phyloP scores from a whole-genome alignment of 257 asterid species.

The Solanum appendiculatum region DNA sequence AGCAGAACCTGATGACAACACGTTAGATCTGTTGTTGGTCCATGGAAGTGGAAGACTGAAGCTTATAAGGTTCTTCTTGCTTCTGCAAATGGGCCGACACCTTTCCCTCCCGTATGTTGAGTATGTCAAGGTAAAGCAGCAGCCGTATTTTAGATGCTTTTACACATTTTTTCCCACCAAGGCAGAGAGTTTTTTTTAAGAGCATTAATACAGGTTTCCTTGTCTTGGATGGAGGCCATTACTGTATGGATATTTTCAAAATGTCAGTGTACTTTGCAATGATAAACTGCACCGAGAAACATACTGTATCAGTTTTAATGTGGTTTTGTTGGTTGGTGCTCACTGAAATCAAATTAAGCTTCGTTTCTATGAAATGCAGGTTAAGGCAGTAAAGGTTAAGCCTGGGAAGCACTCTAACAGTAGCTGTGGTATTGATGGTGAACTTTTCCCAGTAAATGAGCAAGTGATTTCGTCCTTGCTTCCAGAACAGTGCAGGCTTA shows the following conservation, averaged over 20 bases:
- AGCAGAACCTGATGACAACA: slow-evolving; percentile 88
- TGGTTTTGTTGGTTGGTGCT: neutral
- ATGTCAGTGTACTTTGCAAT: neutral
- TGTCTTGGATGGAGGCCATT: neutral
- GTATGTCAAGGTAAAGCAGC: slow-evolving; percentile 67
- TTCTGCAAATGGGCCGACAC: slow-evolving; percentile 77
- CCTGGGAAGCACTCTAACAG: slow-evolving; percentile 80
- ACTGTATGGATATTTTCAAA: neutral
- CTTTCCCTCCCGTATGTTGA: slow-evolving; percentile 85
- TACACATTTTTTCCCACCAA: neutral
- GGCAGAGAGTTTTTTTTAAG: neutral
- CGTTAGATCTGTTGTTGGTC: slow-evolving; percentile 74
- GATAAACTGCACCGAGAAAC: neutral
- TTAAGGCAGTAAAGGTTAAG: slow-evolving; percentile 78
- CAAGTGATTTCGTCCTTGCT: slow-evolving; percentile 72
- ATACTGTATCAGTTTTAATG: neutral
- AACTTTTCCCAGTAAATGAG: slow-evolving; percentile 80
- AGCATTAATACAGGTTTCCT: neutral
- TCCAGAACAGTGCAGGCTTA: slow-evolving; percentile 94
- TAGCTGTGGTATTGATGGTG: slow-evolving; percentile 97
- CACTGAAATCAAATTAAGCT: neutral
- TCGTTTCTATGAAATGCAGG: slow-evolving; percentile 42
- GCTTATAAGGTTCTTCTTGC: slow-evolving; percentile 76
- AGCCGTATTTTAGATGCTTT: neutral
- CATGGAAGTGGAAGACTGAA: slow-evolving; percentile 85